These are phyloP conservation scores for Pythium monospermum DNA, from an alignment of 352 stramenopile genomes.

Conservation along the genomic window DNA sequence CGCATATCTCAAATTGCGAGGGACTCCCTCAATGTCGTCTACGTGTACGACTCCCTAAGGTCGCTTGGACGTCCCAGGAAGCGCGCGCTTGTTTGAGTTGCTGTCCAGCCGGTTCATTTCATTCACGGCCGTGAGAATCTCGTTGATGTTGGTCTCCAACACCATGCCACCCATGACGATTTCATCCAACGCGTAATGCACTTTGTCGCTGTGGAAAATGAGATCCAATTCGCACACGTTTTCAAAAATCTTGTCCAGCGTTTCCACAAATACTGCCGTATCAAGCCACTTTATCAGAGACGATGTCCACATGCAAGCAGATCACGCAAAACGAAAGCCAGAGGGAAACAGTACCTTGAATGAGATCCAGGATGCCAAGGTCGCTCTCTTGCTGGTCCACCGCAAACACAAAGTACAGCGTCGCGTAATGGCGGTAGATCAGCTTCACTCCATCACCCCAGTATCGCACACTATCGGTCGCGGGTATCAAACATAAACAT, in stretches of 20 bases:
- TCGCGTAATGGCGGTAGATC: slow-evolving; percentile 99
- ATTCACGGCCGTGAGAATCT: slow-evolving; percentile 95
- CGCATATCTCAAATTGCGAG: no score
- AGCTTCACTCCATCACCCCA: slow-evolving; percentile 97
- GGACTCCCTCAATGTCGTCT: no score
- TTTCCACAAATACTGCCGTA: slow-evolving; percentile 91
- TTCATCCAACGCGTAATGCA: slow-evolving; percentile 97
- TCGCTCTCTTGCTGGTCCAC: slow-evolving; percentile 98
- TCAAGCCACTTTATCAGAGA: no score
- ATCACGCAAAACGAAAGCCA: neutral
- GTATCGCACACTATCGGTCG: slow-evolving; percentile 80
- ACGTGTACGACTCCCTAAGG: slow-evolving; percentile 4
- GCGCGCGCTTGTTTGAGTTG: slow-evolving; percentile 69
- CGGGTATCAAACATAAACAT: slow-evolving; percentile 6
- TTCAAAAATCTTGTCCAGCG: slow-evolving; percentile 98
- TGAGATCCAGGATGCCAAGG: slow-evolving; percentile 98
- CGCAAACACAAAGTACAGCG: slow-evolving; percentile 99
- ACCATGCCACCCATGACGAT: slow-evolving; percentile 99
- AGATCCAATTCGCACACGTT: slow-evolving; percentile 99
- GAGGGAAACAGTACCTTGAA: slow-evolving; percentile 83
- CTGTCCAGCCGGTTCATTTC: slow-evolving; percentile 95
- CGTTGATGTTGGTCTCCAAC: slow-evolving; percentile 98
- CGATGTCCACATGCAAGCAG: neutral
- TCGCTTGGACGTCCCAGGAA: slow-evolving; percentile 69
- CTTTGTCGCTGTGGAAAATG: slow-evolving; percentile 98